Percentiles rank a stretch among this genome's conserved stretches.
Conservation (phyloP, 2,329 filamentous ascomycete species). For the Xylaria sp. region DNA sequence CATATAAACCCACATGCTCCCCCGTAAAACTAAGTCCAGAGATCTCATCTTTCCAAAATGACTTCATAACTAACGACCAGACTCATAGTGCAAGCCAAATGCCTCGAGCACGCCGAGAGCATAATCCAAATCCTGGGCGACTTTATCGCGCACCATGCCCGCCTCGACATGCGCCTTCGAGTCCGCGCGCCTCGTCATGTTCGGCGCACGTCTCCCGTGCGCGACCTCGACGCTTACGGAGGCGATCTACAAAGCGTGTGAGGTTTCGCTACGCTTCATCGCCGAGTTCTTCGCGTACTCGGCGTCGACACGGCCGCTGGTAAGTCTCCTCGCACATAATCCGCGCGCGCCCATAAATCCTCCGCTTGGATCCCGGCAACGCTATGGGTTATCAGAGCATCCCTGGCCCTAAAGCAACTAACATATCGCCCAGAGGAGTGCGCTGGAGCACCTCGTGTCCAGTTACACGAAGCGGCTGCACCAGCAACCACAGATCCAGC, state of each 20-base stretch:
- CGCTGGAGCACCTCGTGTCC: constrained; percentile 37
- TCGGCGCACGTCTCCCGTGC: constrained; percentile 34
- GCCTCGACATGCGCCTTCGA: constrained; percentile 47
- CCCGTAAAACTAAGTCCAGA: neutral
- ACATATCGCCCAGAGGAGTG: constrained; percentile 30
- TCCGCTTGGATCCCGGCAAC: too few species aligned
- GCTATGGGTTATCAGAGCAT: too few species aligned
- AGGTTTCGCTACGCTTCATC: constrained; percentile 39
- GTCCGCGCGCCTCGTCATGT: constrained; percentile 46
- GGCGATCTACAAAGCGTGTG: constrained; percentile 35
- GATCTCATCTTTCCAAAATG: neutral
- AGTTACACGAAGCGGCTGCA: constrained; percentile 38
- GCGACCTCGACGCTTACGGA: constrained; percentile 32
- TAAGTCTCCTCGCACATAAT: constrained; percentile 23
- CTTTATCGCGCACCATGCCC: constrained; percentile 34
- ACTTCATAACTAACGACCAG: neutral
- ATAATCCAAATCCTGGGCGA: constrained; percentile 45
- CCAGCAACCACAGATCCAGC: constrained; percentile 18
- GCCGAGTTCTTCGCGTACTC: constrained; percentile 38
- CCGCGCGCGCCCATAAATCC: too few species aligned
- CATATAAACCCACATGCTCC: neutral
- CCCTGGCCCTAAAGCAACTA: neutral
- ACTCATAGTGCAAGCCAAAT: constrained; percentile 38
- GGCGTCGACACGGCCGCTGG: constrained; percentile 38
- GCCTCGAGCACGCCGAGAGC: constrained; percentile 46